Base-by-base conservation (phyloP, 2,329 filamentous ascomycete genomes). In the Pyrenochaeta sp. region DNA sequence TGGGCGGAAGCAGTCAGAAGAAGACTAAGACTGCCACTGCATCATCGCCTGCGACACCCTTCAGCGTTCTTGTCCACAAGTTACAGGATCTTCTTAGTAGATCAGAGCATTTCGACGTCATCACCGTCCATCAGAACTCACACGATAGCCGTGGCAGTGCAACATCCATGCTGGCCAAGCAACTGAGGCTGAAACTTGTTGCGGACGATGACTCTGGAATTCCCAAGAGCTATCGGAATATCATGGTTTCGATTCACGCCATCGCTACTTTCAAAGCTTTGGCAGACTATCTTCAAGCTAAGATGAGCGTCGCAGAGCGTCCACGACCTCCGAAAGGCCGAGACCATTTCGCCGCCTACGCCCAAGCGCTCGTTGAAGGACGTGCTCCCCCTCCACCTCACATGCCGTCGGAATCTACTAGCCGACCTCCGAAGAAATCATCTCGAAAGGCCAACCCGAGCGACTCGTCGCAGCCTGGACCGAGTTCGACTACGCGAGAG, bases 231-330 rank as follows among this genome's bases (percentile, higher is more conserved):
- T 97, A 96, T 67, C 84, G 89, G 15, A 96, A 93, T 57, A 95
- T 99, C 52, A 96, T 96, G 88, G 94, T 99, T 1, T 96, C 91
- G 0, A 99, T 99, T 44, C 94, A 99, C 69, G 94, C 94, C 11
- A 97, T 99, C 63, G 93, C 94, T 2, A 97, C 92, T 0, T 97
- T 99, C 77, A 97, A 96, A 70, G 89, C 93, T 0, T 76, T 99
- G 17, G 94, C 97, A 65, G 94, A 99, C 67, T 99, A 97, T 69
- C 79, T 99, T 29, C 86, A 94, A 24, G 94, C 94, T 6, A 84
- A 93, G 48, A 96, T 99, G 46, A 90, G 81, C 60, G 70, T 94
- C 10, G 53, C 88, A 3, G 91, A 96, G 52, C 84, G 89, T 14
- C 83, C 88, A 9, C 81, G 86, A 29, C 77, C 76, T 7, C 78